phyloP scores from a whole-genome alignment of 2,329 filamentous ascomycete genomes.

The Paecilomyces sp. region DNA sequence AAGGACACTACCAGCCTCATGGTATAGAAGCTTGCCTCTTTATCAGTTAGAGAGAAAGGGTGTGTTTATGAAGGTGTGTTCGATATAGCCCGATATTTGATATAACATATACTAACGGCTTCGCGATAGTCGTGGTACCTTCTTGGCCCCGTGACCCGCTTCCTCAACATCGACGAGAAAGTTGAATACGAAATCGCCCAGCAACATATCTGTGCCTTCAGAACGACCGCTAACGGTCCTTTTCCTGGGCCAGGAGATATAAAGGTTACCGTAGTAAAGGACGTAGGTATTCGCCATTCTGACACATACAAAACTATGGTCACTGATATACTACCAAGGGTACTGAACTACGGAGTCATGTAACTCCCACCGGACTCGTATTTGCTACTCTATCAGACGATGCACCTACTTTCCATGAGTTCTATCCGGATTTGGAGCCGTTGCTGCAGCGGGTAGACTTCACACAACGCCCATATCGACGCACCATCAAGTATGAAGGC shows the following conservation, averaged over 20 bases:
- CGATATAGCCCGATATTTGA: background rate
- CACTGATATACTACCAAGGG: conserved; percentile 11
- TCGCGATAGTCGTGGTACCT: conserved; percentile 45
- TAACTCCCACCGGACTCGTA: conserved; percentile 47
- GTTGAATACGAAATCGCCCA: conserved; percentile 47
- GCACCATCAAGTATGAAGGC: conserved; percentile 49
- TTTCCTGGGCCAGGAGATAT: conserved; percentile 28
- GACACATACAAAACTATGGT: background rate
- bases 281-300: conserved; percentile 17
- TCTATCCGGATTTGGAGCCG: conserved; percentile 46
- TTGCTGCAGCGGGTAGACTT: conserved; percentile 47
- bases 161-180: conserved; percentile 32
- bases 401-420: conserved; percentile 45
- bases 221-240: conserved; percentile 21
- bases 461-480: conserved; percentile 45
- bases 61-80: conserved; percentile 41
- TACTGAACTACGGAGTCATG: conserved; percentile 25
- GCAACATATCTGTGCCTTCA: conserved; percentile 32
- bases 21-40: conserved; percentile 43
- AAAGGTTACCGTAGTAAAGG: conserved; percentile 29
- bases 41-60: conserved; percentile 45
- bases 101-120: conserved; percentile 3
- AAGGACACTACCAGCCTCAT: conserved; percentile 45
- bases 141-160: conserved; percentile 46
- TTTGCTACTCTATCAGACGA: conserved; percentile 46